phyloP scores from a whole-genome alignment of 805 yeast genomes.

The Lachancea mirantina region DNA sequence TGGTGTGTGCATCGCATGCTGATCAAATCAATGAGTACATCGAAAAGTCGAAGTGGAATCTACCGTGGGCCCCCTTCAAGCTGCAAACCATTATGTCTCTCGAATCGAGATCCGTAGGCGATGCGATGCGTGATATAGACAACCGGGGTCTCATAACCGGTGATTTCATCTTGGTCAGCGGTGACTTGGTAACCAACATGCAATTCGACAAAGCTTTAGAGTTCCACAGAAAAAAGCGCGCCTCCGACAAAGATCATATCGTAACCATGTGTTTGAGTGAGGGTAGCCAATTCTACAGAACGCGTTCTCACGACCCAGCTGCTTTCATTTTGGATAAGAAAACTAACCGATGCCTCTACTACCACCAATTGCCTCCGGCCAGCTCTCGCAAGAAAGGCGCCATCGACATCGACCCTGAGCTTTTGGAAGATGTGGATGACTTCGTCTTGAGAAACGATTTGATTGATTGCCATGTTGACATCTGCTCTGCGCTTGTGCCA shows the following conservation, averaged over 20 bases:
- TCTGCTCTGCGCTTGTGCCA: conserved; percentile 90
- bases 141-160: conserved; percentile 82
- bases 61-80: conserved; percentile 69
- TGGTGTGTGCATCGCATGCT: conserved; percentile 88
- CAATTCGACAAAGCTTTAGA: conserved; percentile 68
- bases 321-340: conserved; percentile 72
- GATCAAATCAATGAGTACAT: conserved; percentile 81
- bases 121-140: conserved; percentile 94
- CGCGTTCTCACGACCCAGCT: conserved; percentile 81
- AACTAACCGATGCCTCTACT: conserved; percentile 72
- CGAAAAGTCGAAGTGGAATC: conserved; percentile 62
- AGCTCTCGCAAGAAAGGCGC: conserved; percentile 40
- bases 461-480: conserved; percentile 94
- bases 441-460: conserved; percentile 82
- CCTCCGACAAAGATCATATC: conserved; percentile 80
- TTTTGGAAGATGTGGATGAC: conserved; percentile 66
- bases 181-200: conserved; percentile 92
- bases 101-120: conserved; percentile 90
- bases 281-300: conserved; percentile 77
- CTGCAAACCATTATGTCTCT: conserved; percentile 73
- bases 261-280: conserved; percentile 89
- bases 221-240: conserved; percentile 64
- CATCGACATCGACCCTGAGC: conserved; percentile 73
- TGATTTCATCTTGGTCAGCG: conserved; percentile 84
- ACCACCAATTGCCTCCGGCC: conserved; percentile 63